Evolutionary conservation across 1,284 basidiomycete species (phyloP).

Genomic region (Puccinia polysora): DNA sequence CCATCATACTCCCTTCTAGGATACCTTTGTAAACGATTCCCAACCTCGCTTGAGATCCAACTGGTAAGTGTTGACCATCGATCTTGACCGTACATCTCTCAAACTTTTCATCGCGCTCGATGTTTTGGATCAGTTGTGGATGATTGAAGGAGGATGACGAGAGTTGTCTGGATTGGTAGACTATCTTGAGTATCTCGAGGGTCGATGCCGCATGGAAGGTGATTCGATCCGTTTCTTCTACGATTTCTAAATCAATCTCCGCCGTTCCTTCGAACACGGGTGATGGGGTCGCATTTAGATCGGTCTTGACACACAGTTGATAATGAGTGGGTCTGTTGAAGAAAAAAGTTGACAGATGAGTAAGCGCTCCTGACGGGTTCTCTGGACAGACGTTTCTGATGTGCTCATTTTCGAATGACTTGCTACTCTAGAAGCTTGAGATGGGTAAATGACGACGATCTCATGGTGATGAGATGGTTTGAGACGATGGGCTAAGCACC

Average conservation of each 20-base stretch:
- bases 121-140: slow-evolving; percentile 24
- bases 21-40: slow-evolving; percentile 39
- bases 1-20: slow-evolving; percentile 44
- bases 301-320: slow-evolving; percentile 37
- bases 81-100: slow-evolving; percentile 36
- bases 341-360: neutral
- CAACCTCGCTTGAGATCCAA: slow-evolving; percentile 27
- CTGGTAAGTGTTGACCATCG: slow-evolving; percentile 4
- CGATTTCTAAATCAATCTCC: slow-evolving; percentile 29
- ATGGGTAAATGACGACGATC: neutral
- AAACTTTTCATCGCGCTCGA: slow-evolving; percentile 41
- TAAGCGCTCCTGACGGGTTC: too few species aligned
- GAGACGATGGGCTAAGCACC: neutral
- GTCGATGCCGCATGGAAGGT: slow-evolving; percentile 42
- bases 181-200: slow-evolving; percentile 27
- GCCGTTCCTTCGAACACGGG: slow-evolving; percentile 38
- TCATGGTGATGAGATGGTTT: neutral
- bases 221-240: slow-evolving; percentile 25
- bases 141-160: neutral
- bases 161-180: slow-evolving; percentile 29
- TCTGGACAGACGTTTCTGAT: too few species aligned
- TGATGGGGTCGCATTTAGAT: slow-evolving; percentile 33
- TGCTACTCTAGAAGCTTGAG: neutral
- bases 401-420: too few species aligned
- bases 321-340: slow-evolving; percentile 34